Percentiles rank a stretch among this genome's conserved stretches.
Conservation (phyloP, 345 rosid genomes). For the Eucalyptus fibrosa region DNA sequence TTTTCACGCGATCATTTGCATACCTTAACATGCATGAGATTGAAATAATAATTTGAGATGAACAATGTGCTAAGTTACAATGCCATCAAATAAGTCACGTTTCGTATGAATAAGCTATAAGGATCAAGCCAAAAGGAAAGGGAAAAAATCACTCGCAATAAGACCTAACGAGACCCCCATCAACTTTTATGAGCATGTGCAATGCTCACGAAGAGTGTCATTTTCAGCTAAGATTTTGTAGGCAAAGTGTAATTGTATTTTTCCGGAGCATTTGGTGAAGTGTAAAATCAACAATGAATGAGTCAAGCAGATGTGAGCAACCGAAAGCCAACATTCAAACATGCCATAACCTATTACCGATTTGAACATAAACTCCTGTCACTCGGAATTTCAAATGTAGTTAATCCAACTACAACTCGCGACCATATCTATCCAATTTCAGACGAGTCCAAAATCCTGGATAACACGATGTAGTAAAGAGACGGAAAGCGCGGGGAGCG, state of each 20-base stretch:
- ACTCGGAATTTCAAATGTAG: not conserved
- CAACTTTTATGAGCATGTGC: not conserved
- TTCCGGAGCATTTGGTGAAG: not conserved
- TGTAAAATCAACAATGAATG: not conserved
- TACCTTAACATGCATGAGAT: not conserved
- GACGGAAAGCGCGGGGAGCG: not conserved
- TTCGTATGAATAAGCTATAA: not conserved
- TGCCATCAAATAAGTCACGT: not conserved
- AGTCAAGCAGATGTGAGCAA: not conserved
- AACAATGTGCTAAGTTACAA: not conserved
- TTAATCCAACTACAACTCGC: not conserved
- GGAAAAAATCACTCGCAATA: not conserved
- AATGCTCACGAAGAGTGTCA: not conserved
- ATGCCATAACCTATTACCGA: not conserved
- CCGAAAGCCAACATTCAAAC: not conserved
- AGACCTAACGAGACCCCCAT: not conserved
- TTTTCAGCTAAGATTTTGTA: not conserved
- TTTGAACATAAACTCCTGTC: not conserved
- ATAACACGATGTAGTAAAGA: not conserved
- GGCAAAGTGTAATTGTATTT: not conserved
- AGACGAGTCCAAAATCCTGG: not conserved
- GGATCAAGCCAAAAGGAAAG: not conserved
- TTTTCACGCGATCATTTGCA: not conserved
- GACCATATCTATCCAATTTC: not conserved
- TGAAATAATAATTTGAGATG: not conserved